These are phyloP conservation scores for Pseudoscleropodium purum DNA, from an alignment of 225 moss, liverwort and hornwort species.

Conservation along the genomic window DNA sequence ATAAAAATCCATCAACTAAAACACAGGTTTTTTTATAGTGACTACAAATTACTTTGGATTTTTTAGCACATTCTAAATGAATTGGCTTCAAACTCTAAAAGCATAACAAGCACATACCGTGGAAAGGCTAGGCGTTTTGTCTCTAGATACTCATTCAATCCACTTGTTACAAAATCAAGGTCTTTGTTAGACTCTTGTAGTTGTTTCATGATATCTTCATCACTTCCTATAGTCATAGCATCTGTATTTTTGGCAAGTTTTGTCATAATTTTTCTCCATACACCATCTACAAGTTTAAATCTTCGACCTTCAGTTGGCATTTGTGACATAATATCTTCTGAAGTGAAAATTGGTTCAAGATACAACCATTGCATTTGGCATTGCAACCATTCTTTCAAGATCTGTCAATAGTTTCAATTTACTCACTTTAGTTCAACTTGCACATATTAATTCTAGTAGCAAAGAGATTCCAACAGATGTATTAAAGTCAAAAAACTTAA, in stretches of 20 bases:
- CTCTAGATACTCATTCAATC: conserved; percentile 60
- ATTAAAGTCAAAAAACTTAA: not conserved
- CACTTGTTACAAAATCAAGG: conserved; percentile 53
- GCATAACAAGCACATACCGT: not conserved
- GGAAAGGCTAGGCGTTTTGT: conserved; percentile 58
- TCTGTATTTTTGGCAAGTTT: conserved; percentile 53
- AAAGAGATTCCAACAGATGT: not conserved
- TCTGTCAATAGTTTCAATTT: not conserved
- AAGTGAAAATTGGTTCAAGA: conserved; percentile 79
- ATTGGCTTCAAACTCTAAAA: not conserved
- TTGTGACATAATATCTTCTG: conserved; percentile 82
- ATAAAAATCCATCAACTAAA: no score
- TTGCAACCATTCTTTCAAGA: conserved; percentile 62
- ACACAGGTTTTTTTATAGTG: no score
- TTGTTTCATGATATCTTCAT: conserved; percentile 52
- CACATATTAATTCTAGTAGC: not conserved
- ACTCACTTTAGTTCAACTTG: not conserved
- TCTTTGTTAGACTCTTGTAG: conserved; percentile 42
- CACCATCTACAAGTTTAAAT: conserved; percentile 49
- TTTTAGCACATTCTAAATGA: not conserved
- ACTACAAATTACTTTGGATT: not conserved
- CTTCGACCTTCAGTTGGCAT: conserved; percentile 61
- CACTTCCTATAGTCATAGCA: conserved; percentile 50
- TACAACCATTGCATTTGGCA: conserved; percentile 80
- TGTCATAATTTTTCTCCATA: conserved; percentile 62